Conservation (phyloP, 768 basidiomycete species). For the Hericium erinaceus region DNA sequence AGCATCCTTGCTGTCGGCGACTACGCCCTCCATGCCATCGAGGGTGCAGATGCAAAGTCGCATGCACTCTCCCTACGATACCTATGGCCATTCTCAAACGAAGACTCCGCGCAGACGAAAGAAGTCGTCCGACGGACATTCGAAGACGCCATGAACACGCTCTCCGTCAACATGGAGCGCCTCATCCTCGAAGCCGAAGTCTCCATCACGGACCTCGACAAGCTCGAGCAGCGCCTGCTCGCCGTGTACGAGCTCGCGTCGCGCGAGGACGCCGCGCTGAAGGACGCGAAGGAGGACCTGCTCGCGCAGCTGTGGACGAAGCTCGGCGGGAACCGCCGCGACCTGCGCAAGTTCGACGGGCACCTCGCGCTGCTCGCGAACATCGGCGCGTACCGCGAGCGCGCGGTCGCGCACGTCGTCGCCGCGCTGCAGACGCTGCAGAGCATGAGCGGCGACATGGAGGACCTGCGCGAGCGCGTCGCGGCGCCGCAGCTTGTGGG, state of each 20-base stretch:
- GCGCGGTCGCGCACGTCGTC: slow-evolving; percentile 58
- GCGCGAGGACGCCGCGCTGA: slow-evolving; percentile 45
- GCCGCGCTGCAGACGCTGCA: slow-evolving; percentile 53
- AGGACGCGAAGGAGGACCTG: slow-evolving; percentile 39
- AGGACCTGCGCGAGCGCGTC: slow-evolving; percentile 65
- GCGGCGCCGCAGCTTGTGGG: slow-evolving; percentile 57
- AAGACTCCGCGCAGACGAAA: slow-evolving; percentile 22
- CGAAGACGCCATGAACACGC: slow-evolving; percentile 50
- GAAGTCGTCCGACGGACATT: slow-evolving; percentile 48
- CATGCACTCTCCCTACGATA: slow-evolving; percentile 13
- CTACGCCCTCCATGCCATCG: slow-evolving; percentile 54
- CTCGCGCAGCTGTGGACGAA: slow-evolving; percentile 62
- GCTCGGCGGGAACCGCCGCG: slow-evolving; percentile 50
- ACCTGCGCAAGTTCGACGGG: slow-evolving; percentile 39
- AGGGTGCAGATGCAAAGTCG: slow-evolving; percentile 22
- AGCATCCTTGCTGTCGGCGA: slow-evolving; percentile 72
- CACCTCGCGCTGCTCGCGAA: slow-evolving; percentile 47
- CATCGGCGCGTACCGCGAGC: slow-evolving; percentile 46
- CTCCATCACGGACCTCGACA: slow-evolving; percentile 45
- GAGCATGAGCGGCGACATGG: slow-evolving; percentile 64
- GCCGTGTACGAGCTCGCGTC: slow-evolving; percentile 48
- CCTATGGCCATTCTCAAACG: slow-evolving; percentile 25
- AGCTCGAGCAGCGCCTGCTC: slow-evolving; percentile 51
- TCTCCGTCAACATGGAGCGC: slow-evolving; percentile 41
- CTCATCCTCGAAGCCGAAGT: slow-evolving; percentile 62